Percentiles rank a stretch among this genome's conserved stretches.
phyloP scores from a whole-genome alignment of 768 basidiomycete genomes.

The Tricholoma furcatifolium region DNA sequence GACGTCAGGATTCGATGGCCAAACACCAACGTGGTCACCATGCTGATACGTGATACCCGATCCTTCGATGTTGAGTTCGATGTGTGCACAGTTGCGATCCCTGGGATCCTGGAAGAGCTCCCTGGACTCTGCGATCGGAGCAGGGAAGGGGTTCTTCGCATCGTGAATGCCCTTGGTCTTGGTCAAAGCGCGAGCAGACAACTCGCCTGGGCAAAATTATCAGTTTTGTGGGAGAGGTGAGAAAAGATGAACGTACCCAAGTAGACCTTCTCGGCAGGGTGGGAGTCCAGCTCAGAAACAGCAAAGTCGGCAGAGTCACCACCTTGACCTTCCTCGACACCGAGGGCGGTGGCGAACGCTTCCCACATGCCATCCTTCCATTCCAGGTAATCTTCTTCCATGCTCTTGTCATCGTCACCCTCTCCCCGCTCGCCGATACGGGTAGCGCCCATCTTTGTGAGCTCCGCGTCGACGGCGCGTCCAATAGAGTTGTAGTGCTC shows the following conservation, averaged over 20 bases:
- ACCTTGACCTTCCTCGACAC: slow-evolving; percentile 94
- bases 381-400: slow-evolving; percentile 99
- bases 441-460: slow-evolving; percentile 77
- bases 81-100: slow-evolving; percentile 90
- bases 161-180: slow-evolving; percentile 96
- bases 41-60: slow-evolving; percentile 99
- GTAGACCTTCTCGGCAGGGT: slow-evolving; percentile 87
- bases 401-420: slow-evolving; percentile 98
- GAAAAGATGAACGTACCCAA: slow-evolving; percentile 55
- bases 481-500: slow-evolving; percentile 96
- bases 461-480: slow-evolving; percentile 68
- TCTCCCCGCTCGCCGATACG: slow-evolving; percentile 91
- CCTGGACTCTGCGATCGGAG: slow-evolving; percentile 71
- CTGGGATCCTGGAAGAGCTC: slow-evolving; percentile 79
- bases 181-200: slow-evolving; percentile 91
- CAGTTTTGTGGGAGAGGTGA: slow-evolving; percentile 8
- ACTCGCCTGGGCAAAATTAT: slow-evolving; percentile 62
- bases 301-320: slow-evolving; percentile 93
- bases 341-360: slow-evolving; percentile 75
- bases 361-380: slow-evolving; percentile 99
- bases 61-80: slow-evolving; percentile 91
- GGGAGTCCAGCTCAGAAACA: slow-evolving; percentile 77
- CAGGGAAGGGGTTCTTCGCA: slow-evolving; percentile 94
- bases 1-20: slow-evolving; percentile 92
- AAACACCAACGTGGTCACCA: slow-evolving; percentile 96